Evolutionary conservation across 768 basidiomycete genomes (phyloP).

Genomic region (Cystobasidium tubakii): DNA sequence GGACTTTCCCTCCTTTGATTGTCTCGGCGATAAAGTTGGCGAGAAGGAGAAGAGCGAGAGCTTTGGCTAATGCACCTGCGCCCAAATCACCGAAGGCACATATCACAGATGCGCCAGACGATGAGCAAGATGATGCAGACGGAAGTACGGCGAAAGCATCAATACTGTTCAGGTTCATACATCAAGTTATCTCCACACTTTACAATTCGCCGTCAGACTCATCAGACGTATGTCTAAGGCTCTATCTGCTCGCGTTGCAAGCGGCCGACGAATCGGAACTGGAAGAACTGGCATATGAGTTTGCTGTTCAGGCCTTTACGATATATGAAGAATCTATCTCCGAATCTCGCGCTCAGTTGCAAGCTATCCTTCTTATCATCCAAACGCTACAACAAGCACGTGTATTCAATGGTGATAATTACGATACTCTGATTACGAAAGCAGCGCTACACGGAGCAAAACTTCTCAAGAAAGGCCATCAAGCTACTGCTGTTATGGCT

Average conservation of each 20-base stretch:
- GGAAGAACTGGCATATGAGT: slow-evolving; percentile 92
- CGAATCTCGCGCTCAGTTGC: slow-evolving; percentile 87
- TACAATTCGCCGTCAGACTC: slow-evolving; percentile 89
- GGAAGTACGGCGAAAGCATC: slow-evolving; percentile 58
- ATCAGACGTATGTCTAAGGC: slow-evolving; percentile 73
- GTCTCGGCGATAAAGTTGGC: slow-evolving; percentile 88
- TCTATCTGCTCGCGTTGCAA: slow-evolving; percentile 93
- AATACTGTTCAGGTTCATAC: slow-evolving; percentile 86
- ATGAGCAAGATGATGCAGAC: slow-evolving; percentile 69
- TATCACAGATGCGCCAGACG: slow-evolving; percentile 46
- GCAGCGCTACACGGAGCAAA: slow-evolving; percentile 96
- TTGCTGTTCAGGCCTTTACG: slow-evolving; percentile 68
- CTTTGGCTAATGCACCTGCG: slow-evolving; percentile 41
- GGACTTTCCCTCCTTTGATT: slow-evolving; percentile 93
- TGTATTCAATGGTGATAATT: slow-evolving; percentile 91
- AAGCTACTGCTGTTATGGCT: slow-evolving; percentile 84
- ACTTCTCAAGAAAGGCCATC: slow-evolving; percentile 94
- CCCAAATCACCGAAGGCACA: slow-evolving; percentile 11
- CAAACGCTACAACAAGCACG: slow-evolving; percentile 77
- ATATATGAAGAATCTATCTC: slow-evolving; percentile 97
- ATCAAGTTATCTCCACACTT: slow-evolving; percentile 86
- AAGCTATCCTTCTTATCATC: slow-evolving; percentile 94
- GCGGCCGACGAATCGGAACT: slow-evolving; percentile 90
- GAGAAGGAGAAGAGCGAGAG: slow-evolving; percentile 78
- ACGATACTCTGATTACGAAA: slow-evolving; percentile 95